phyloP scores from a whole-genome alignment of 176 grass and related monocot genomes.

The Typha latifolia region DNA sequence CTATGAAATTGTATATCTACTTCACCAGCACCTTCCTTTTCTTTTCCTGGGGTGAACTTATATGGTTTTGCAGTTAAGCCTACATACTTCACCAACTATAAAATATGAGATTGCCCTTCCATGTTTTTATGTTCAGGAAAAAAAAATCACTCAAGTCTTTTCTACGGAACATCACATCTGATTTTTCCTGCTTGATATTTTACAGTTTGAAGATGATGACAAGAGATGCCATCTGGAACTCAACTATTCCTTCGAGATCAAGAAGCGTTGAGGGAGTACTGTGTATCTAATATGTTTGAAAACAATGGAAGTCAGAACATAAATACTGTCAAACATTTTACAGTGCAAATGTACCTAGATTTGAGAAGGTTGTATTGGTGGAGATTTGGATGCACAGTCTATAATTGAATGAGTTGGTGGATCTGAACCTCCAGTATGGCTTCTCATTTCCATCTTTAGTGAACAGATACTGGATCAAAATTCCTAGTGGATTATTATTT shows the following conservation, averaged over 20 bases:
- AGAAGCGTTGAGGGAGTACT: conserved; percentile 22
- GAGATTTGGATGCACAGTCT: neutral
- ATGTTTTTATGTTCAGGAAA: conserved; percentile 1
- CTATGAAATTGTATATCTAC: neutral
- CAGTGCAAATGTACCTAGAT: neutral
- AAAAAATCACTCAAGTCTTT: neutral
- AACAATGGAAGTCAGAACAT: neutral
- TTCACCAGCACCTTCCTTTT: neutral
- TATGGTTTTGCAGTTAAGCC: neutral
- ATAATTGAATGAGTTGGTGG: neutral
- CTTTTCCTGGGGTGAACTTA: neutral
- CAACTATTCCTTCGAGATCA: conserved; percentile 39
- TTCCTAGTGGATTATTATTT: no score
- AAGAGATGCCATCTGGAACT: conserved; percentile 36
- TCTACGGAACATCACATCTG: neutral
- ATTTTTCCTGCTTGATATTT: neutral
- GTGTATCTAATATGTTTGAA: neutral
- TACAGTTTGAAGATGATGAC: conserved; percentile 51
- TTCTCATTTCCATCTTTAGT: neutral
- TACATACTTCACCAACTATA: neutral
- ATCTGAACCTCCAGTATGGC: neutral
- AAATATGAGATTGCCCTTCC: neutral
- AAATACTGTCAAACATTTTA: neutral
- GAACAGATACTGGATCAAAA: no score
- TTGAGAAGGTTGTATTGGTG: neutral